Evolutionary conservation across 1,139 yeast genomes (phyloP), one percentile per base, ranked within the genome.

Genomic region (Lodderomyces elongisporus): DNA sequence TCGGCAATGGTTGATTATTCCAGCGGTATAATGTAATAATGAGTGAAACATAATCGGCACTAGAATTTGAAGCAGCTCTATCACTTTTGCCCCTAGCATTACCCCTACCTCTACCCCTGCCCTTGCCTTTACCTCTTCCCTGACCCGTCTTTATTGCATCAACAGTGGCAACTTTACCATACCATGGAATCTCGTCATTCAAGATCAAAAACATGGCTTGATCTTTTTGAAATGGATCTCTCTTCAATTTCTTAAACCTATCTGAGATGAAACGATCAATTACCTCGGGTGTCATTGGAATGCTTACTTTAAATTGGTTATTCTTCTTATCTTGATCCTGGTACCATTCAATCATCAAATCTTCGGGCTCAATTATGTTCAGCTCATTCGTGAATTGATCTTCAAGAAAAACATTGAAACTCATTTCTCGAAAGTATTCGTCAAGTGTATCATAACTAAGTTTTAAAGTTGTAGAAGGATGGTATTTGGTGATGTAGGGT

Each of bases 391-490:
- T 64, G 27, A 75, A 62, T 23, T 66, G 65, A 44, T 79, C 85
- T 50, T 81, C 89, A 33, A 77, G 58, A 40, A 77, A 78, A 36
- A 80, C 55, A 37, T 78, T 78, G 51, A 70, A 72, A 39, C 82
- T 70, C 62, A 79, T 71, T 45, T 77, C 79, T 42, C 70, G 59
- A 47, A 68, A 74, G 47, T 81, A 80, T n/a, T 67, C 61, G 5
- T 62, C 56, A 45, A 79, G 46, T 20, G 68, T 56, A 12, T 71
- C 71, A 44, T 74, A 79, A 1, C 63, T 55, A 25, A 77, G 54
- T 37, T 62, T 63, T 5, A 79, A 74, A 25, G 47, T 48, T 3
- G 49, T 30, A 0, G 68, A 48, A 5, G 68, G 64, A 14, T 39
- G 45, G 33, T 58, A 60, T 25, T 49, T 49, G 9, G 38, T 36